Conservation (phyloP, 352 stramenopile genomes). For the Phytophthora europaea region DNA sequence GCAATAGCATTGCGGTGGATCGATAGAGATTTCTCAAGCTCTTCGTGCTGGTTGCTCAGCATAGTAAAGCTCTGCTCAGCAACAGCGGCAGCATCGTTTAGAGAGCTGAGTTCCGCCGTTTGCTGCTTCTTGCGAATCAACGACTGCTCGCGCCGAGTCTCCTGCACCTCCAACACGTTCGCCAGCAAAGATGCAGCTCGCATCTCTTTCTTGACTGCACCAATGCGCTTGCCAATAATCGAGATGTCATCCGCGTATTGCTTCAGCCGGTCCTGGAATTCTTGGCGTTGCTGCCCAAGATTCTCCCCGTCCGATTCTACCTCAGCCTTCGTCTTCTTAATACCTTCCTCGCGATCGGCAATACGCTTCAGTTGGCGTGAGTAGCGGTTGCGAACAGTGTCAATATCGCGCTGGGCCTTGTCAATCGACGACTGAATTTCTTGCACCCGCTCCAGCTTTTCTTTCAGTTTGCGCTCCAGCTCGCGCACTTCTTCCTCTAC, state of each 20-base stretch:
- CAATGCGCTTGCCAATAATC: conserved; percentile 71
- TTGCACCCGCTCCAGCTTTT: conserved; percentile 64
- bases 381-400: conserved; percentile 77
- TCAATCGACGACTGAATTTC: conserved; percentile 77
- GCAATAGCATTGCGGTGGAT: conserved; percentile 86
- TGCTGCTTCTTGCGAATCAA: conserved; percentile 83
- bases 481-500: conserved; percentile 83
- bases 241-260: conserved; percentile 61
- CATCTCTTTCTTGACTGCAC: conserved; percentile 74
- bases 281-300: conserved; percentile 61
- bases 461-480: conserved; percentile 72
- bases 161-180: conserved; percentile 77
- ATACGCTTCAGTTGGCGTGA: conserved; percentile 86
- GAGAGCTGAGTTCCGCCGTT: conserved; percentile 69
- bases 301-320: conserved; percentile 76
- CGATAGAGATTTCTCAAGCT: conserved; percentile 77
- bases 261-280: conserved; percentile 66
- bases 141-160: conserved; percentile 71
- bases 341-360: conserved; percentile 74
- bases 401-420: conserved; percentile 80
- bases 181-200: conserved; percentile 69
- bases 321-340: conserved; percentile 79
- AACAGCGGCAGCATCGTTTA: conserved; percentile 75
- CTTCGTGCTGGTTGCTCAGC: conserved; percentile 78
- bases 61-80: conserved; percentile 84